Evolutionary conservation across 176 grass and related monocot species (phyloP).

Genomic region (Neostapfia colusana): DNA sequence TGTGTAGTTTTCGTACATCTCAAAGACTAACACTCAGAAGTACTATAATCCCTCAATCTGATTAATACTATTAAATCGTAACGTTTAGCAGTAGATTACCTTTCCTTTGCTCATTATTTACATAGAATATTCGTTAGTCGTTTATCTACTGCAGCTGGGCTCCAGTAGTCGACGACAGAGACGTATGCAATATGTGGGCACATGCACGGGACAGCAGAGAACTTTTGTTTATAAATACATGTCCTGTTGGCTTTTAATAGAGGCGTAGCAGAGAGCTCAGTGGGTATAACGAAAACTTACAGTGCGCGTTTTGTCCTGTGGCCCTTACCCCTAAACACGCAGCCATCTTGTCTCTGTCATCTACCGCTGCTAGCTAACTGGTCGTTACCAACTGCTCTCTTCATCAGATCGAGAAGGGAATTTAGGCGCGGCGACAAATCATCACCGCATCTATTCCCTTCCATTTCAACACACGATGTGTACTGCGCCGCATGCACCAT

Average conservation of each 20-base stretch:
- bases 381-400: constrained; percentile 36
- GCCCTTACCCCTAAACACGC: constrained; percentile 69
- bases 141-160: background rate
- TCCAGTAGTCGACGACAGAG: background rate
- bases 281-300: constrained; percentile 48
- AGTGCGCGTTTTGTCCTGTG: constrained; percentile 50
- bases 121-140: background rate
- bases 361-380: constrained; percentile 23
- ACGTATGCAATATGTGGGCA: constrained; percentile 1
- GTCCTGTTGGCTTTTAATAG: constrained; percentile 14
- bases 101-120: background rate
- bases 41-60: too few species aligned
- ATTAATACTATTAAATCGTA: too few species aligned
- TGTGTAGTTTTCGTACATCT: background rate
- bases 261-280: constrained; percentile 30
- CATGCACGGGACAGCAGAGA: constrained; percentile 38
- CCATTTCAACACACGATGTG: constrained; percentile 44
- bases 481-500: background rate
- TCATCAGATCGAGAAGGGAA: constrained; percentile 15
- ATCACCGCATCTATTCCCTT: constrained; percentile 50
- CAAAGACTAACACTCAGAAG: background rate
- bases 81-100: too few species aligned
- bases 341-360: constrained; percentile 46
- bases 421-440: constrained; percentile 43
- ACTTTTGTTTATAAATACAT: constrained; percentile 47